A percentile compares a stretch with the other conserved stretches of the same genome.
Evolutionary conservation across 1,139 yeast genomes (phyloP).

Genomic region (Zygoascus meyerae): DNA sequence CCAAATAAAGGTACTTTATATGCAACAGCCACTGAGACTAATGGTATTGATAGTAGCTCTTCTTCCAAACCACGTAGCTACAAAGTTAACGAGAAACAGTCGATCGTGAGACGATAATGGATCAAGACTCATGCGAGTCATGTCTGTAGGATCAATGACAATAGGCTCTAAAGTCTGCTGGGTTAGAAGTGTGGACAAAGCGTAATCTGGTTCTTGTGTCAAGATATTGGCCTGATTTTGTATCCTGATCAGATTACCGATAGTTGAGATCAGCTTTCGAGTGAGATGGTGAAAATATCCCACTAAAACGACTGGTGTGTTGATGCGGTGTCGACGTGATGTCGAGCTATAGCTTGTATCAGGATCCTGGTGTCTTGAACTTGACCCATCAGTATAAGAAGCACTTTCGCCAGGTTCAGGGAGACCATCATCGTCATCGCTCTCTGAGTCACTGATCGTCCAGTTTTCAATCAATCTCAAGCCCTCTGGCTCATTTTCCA

Average conservation of each 20-base stretch:
- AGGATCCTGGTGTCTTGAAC: neutral
- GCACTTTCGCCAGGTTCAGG: constrained; percentile 1
- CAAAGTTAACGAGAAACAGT: constrained; percentile 50
- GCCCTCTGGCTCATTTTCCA: constrained; percentile 31
- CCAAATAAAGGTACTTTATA: neutral
- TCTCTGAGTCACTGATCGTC: constrained; percentile 1
- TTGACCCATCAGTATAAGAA: neutral
- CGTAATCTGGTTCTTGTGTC: constrained; percentile 4
- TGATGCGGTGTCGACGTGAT: neutral
- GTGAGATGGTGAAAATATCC: constrained; percentile 32
- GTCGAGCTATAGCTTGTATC: too few species aligned
- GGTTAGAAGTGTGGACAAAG: constrained; percentile 1
- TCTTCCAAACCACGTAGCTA: constrained; percentile 51
- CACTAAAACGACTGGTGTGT: constrained; percentile 14
- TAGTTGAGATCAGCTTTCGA: constrained; percentile 23
- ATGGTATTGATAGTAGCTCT: constrained; percentile 32
- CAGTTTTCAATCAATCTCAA: constrained; percentile 7
- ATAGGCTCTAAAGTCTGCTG: constrained; percentile 39
- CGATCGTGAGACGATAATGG: constrained; percentile 58
- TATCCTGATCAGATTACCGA: constrained; percentile 17
- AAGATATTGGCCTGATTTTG: constrained; percentile 15
- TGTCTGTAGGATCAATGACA: constrained; percentile 37
- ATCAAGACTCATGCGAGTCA: constrained; percentile 68
- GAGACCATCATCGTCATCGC: constrained; percentile 1
- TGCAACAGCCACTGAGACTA: constrained; percentile 30